A percentile compares a stretch with the other conserved stretches of the same genome.
phyloP scores from a whole-genome alignment of 305 asterid species.

The Solanum hybrid region DNA sequence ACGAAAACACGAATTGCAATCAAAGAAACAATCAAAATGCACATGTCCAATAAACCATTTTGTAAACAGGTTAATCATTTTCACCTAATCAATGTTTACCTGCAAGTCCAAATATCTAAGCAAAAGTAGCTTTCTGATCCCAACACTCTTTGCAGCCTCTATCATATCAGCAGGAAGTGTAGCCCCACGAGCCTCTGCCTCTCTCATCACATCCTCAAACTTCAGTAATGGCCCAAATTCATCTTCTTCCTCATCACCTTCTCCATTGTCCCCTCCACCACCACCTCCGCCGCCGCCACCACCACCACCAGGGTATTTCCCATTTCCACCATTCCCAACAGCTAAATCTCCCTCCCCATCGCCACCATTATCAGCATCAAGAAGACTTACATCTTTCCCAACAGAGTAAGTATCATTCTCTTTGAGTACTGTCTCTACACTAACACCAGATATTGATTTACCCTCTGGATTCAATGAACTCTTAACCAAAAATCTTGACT shows the following conservation, averaged over 20 bases:
- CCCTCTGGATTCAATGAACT: constrained; percentile 28
- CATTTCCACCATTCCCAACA: constrained; percentile 50
- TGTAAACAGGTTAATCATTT: background rate
- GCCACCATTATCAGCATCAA: constrained; percentile 16
- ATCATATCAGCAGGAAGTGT: constrained; percentile 86
- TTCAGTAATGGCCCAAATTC: constrained; percentile 82
- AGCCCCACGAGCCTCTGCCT: constrained; percentile 63
- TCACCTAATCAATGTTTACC: constrained; percentile 27
- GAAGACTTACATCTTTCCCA: constrained; percentile 21
- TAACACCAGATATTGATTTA: constrained; percentile 29
- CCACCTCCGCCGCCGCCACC: constrained; percentile 35
- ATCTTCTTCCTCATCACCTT: constrained; percentile 43
- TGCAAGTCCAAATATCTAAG: constrained; percentile 81
- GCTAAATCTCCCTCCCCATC: constrained; percentile 24
- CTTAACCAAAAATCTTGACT: constrained; percentile 30
- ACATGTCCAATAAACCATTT: background rate
- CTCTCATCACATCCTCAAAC: constrained; percentile 81
- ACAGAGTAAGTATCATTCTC: constrained; percentile 8
- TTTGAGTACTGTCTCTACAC: constrained; percentile 15
- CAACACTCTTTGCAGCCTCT: constrained; percentile 80
- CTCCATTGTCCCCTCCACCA: constrained; percentile 33
- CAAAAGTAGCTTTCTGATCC: constrained; percentile 56
- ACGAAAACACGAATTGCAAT: constrained; percentile 3
- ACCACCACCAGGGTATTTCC: constrained; percentile 30
- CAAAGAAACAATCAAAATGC: background rate